Percentiles rank a stretch among this genome's conserved stretches.
Conservation (phyloP, 2,329 filamentous ascomycete species). For the Alternaria sp. region DNA sequence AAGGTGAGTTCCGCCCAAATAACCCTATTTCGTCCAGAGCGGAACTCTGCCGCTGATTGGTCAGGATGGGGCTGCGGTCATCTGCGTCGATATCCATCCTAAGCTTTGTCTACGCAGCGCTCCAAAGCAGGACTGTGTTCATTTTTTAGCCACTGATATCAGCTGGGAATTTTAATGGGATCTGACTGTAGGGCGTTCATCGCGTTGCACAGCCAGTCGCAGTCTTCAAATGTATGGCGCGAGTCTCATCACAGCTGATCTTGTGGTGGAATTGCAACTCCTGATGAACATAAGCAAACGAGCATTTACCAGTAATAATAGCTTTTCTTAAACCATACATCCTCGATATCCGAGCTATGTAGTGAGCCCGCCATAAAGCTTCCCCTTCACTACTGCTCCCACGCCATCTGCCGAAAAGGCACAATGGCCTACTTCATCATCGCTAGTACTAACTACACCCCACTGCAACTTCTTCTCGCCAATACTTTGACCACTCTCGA, state of each 20-base stretch:
- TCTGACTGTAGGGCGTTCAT: too few species aligned
- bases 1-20: too few species aligned
- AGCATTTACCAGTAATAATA: too few species aligned
- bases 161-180: too few species aligned
- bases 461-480: not conserved
- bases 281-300: too few species aligned
- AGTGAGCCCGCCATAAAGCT: not conserved
- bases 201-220: too few species aligned
- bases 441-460: not conserved
- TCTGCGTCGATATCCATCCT: not conserved
- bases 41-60: not conserved
- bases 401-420: not conserved
- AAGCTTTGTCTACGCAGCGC: not conserved
- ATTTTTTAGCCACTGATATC: too few species aligned
- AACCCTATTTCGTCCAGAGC: not conserved
- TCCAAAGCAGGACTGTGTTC: rapidly evolving
- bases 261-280: too few species aligned
- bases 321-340: too few species aligned
- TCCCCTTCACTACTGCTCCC: not conserved
- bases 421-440: not conserved
- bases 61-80: not conserved
- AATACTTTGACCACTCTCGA: rapidly evolving
- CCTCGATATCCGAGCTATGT: not conserved
- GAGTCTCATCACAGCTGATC: too few species aligned
- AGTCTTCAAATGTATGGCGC: too few species aligned